Conservation (phyloP, 805 yeast genomes). For the Clavispora phyllophila region DNA sequence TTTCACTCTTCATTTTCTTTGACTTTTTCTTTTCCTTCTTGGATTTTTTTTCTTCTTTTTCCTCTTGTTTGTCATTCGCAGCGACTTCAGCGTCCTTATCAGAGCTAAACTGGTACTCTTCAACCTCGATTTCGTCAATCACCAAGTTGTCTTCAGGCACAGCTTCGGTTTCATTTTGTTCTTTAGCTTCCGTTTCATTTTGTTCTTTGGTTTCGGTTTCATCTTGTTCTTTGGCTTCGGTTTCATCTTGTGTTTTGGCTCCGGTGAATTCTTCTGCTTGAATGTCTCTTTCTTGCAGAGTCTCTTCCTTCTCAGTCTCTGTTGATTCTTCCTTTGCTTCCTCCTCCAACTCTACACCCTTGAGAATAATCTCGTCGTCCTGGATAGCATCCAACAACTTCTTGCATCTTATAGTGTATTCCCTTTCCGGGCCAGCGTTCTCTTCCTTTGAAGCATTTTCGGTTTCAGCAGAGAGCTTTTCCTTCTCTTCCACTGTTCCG, state of each 20-base stretch:
- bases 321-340: background rate
- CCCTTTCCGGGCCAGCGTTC: conserved; percentile 23
- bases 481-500: conserved; percentile 18
- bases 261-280: too few species aligned
- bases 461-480: conserved; percentile 8
- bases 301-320: background rate
- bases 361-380: conserved; percentile 30
- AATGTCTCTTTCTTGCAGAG: background rate
- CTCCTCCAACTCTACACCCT: conserved; percentile 20
- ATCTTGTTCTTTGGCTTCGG: background rate
- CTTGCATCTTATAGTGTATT: conserved; percentile 40
- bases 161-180: background rate
- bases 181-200: background rate
- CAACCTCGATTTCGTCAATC: conserved; percentile 41
- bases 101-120: conserved; percentile 14
- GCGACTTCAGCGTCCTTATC: conserved; percentile 3
- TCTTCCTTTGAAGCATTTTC: conserved; percentile 10
- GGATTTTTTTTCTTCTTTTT: conserved; percentile 12
- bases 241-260: too few species aligned
- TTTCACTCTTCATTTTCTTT: background rate
- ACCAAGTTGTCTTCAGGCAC: conserved; percentile 25
- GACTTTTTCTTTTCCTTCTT: conserved; percentile 6
- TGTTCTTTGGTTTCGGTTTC: background rate
- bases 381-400: conserved; percentile 27
- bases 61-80: too few species aligned